Conservation (phyloP, 352 stramenopile species). For the Phytopythium cucurbitacearum region DNA sequence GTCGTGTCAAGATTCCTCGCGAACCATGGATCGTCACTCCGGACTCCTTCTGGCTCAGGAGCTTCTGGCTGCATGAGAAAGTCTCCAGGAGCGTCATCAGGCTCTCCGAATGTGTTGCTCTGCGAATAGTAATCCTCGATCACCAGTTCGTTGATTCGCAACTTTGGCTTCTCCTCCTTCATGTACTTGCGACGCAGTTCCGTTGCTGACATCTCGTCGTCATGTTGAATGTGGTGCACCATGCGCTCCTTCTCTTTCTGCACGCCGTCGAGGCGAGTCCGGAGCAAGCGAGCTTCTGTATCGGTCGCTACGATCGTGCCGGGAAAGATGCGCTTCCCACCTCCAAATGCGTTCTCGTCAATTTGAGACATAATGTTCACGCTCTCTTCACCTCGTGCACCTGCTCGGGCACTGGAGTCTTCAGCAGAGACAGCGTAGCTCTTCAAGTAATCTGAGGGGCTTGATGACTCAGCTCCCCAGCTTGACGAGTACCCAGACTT, state of each 20-base stretch:
- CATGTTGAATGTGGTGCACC: slow-evolving; percentile 23
- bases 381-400: background rate
- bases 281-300: slow-evolving; percentile 77
- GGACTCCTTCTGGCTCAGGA: background rate
- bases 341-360: slow-evolving; percentile 75
- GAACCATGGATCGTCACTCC: slow-evolving; percentile 64
- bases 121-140: slow-evolving; percentile 84
- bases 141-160: slow-evolving; percentile 81
- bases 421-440: background rate
- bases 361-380: slow-evolving; percentile 73
- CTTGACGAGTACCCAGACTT: too few species aligned
- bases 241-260: slow-evolving; percentile 75
- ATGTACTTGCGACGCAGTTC: slow-evolving; percentile 52
- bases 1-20: slow-evolving; percentile 9
- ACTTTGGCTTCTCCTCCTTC: slow-evolving; percentile 35
- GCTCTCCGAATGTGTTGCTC: slow-evolving; percentile 12
- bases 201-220: slow-evolving; percentile 55
- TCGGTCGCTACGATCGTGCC: slow-evolving; percentile 60
- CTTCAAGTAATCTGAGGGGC: too few species aligned
- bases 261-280: slow-evolving; percentile 68
- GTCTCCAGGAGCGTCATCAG: slow-evolving; percentile 26
- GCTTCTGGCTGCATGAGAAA: slow-evolving; percentile 56
- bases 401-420: background rate
- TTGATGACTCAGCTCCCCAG: background rate
- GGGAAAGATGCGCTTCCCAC: slow-evolving; percentile 60